A percentile compares a stretch with the other conserved stretches of the same genome.
Conservation (phyloP, 1,139 yeast genomes). For the Geotrichum reessii region DNA sequence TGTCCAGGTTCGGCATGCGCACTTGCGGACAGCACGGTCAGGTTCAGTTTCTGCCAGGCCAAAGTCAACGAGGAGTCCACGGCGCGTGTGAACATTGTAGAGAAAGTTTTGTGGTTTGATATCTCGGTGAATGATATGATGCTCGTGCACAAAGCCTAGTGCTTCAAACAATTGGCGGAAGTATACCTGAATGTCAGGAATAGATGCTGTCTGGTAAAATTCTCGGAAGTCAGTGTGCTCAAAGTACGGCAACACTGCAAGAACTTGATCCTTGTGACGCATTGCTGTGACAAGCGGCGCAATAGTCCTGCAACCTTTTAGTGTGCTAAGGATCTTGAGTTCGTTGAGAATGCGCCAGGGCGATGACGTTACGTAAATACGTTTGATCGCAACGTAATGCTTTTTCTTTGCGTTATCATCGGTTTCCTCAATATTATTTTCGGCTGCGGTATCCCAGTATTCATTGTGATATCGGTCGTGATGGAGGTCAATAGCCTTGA, state of each 20-base stretch:
- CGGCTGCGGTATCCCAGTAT: slow-evolving; percentile 22
- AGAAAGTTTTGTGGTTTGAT: slow-evolving; percentile 77
- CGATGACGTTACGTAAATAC: slow-evolving; percentile 91
- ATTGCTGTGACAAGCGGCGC: slow-evolving; percentile 88
- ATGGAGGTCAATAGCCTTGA: slow-evolving; percentile 69
- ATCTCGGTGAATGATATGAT: slow-evolving; percentile 80
- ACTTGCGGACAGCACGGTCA: background rate
- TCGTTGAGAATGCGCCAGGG: slow-evolving; percentile 88
- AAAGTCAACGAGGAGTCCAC: slow-evolving; percentile 86
- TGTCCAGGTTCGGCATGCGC: slow-evolving; percentile 11
- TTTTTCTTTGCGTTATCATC: slow-evolving; percentile 23
- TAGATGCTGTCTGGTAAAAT: slow-evolving; percentile 72
- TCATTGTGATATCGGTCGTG: slow-evolving; percentile 30
- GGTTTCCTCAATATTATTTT: background rate
- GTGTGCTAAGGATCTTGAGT: slow-evolving; percentile 62
- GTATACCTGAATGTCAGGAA: slow-evolving; percentile 74
- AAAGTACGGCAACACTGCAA: slow-evolving; percentile 87
- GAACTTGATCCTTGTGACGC: slow-evolving; percentile 82
- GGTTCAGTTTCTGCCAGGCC: slow-evolving; percentile 65
- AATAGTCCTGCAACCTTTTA: slow-evolving; percentile 65
- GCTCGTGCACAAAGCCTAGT: slow-evolving; percentile 65
- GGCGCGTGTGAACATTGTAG: slow-evolving; percentile 66
- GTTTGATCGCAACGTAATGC: slow-evolving; percentile 80
- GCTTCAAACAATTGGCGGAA: slow-evolving; percentile 75
- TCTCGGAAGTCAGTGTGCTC: slow-evolving; percentile 83